Conservation (phyloP, 169 alveolate species). For the Cryptosporidium viatorum region DNA sequence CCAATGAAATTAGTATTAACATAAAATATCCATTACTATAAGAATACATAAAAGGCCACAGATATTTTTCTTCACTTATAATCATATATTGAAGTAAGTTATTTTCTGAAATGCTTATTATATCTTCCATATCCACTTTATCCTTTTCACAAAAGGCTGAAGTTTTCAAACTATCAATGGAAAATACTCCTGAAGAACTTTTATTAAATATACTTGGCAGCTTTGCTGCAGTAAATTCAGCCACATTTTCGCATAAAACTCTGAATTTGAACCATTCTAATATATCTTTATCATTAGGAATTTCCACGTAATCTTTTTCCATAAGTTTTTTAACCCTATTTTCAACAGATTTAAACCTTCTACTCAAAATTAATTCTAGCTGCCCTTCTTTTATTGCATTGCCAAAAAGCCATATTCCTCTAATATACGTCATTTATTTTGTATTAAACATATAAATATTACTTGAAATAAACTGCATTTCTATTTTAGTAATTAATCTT, state of each 20-base stretch:
- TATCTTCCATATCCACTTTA: not conserved
- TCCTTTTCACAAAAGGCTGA: not conserved
- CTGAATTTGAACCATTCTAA: conserved; percentile 36
- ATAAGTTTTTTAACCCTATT: conserved; percentile 11
- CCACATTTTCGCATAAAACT: conserved; percentile 31
- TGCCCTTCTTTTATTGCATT: not conserved
- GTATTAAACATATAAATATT: not conserved
- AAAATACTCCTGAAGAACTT: conserved; percentile 8
- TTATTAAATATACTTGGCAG: conserved; percentile 13
- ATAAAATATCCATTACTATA: conserved; percentile 29
- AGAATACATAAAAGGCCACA: conserved; percentile 65
- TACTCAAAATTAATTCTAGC: conserved; percentile 33
- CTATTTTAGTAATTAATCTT: not conserved
- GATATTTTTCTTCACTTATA: not conserved
- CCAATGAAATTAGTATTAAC: conserved; percentile 29
- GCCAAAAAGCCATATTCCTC: conserved; percentile 65
- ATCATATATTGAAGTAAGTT: conserved; percentile 22
- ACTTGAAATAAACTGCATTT: not conserved
- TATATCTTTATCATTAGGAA: conserved; percentile 45
- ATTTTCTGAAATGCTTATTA: conserved; percentile 10
- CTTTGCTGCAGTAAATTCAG: conserved; percentile 18
- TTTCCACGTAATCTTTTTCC: not conserved
- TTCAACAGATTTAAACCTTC: conserved; percentile 40
- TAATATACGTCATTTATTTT: conserved; percentile 28
- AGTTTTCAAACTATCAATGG: conserved; percentile 7